Percentiles rank a stretch among this genome's conserved stretches.
These are phyloP conservation scores for Chenopodium berlandieri DNA, from an alignment of 148 eudicot genomes.

Conservation along the genomic window DNA sequence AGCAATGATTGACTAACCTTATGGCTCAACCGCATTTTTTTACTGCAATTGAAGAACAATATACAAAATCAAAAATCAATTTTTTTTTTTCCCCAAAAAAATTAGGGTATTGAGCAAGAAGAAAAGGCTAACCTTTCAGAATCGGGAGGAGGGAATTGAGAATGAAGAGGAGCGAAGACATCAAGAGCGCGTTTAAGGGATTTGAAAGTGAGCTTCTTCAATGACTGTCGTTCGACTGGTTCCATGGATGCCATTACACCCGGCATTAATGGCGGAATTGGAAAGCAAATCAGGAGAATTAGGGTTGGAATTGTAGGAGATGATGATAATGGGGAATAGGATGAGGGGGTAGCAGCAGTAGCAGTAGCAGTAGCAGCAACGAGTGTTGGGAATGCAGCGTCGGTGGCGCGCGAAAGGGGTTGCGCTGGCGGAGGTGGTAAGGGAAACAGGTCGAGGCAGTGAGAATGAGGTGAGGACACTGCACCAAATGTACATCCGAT, in stretches of 20 bases:
- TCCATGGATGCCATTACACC: conserved; percentile 32
- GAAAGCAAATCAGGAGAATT: too few relatives aligned
- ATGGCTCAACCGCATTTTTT: conserved; percentile 73
- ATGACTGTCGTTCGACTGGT: conserved; percentile 78
- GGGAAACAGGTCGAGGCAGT: too few relatives aligned
- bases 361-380: too few relatives aligned
- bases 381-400: too few relatives aligned
- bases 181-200: conserved; percentile 81
- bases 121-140: conserved; percentile 59
- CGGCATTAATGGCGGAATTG: background rate
- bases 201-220: conserved; percentile 78
- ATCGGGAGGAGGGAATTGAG: conserved; percentile 72
- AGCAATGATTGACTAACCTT: conserved; percentile 52
- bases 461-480: too few relatives aligned
- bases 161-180: conserved; percentile 75
- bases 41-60: conserved; percentile 46
- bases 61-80: background rate
- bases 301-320: too few relatives aligned
- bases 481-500: too few relatives aligned
- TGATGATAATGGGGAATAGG: too few relatives aligned
- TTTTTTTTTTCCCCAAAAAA: background rate
- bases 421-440: too few relatives aligned
- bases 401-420: too few relatives aligned
- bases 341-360: too few relatives aligned
- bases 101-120: conserved; percentile 26